These are phyloP conservation scores for Chlorella sp. DNA, from an alignment of 139 green algal genomes.

Conservation along the genomic window DNA sequence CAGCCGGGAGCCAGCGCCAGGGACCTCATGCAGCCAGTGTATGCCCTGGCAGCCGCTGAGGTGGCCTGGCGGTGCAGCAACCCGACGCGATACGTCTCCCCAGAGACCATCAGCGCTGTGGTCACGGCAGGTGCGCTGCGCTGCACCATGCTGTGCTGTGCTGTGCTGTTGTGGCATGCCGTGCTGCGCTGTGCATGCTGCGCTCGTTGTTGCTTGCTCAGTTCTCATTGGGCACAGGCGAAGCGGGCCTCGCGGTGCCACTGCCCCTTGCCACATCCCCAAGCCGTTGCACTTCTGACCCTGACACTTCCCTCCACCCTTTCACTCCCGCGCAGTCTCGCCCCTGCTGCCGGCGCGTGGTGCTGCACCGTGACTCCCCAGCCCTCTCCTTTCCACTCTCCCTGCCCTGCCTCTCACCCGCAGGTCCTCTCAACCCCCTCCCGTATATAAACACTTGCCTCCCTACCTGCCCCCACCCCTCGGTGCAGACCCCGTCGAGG, in stretches of 20 bases:
- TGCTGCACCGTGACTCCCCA: too few species aligned
- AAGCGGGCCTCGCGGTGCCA: neutral
- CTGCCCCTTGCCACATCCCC: neutral
- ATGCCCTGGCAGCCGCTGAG: conserved; percentile 32
- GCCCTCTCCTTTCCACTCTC: neutral
- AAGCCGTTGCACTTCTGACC: neutral
- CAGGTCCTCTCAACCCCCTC: too few species aligned
- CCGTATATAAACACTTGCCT: too few species aligned
- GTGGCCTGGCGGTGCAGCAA: conserved; percentile 27
- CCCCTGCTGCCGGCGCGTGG: too few species aligned
- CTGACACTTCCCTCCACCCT: too few species aligned
- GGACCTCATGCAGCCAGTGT: conserved; percentile 45
- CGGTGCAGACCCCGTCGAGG: too few species aligned
- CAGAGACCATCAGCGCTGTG: conserved; percentile 10
- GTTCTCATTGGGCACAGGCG: neutral
- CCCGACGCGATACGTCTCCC: conserved; percentile 2
- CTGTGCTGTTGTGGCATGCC: neutral
- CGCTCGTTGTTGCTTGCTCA: neutral
- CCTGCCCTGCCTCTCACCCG: neutral
- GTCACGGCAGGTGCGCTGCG: neutral
- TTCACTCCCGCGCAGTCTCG: too few species aligned
- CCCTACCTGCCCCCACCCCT: too few species aligned
- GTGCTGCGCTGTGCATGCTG: neutral
- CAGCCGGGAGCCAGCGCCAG: conserved; percentile 10
- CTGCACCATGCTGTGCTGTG: too few species aligned